A percentile compares a stretch with the other conserved stretches of the same genome.
Evolutionary conservation across 2,329 filamentous ascomycete genomes (phyloP).

Genomic region (Cryphonectria nitschkei): DNA sequence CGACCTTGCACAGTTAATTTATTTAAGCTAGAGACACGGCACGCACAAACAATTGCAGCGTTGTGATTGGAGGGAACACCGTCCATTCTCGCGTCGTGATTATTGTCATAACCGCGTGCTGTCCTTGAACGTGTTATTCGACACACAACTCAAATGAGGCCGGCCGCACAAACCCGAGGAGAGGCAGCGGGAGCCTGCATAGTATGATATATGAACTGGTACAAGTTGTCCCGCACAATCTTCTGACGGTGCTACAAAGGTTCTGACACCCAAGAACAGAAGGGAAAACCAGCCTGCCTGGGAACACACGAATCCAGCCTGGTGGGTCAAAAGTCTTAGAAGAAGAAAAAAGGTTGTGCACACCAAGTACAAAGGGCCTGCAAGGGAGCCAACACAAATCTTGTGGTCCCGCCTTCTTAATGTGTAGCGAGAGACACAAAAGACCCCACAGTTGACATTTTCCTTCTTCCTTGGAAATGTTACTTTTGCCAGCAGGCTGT

Average conservation of each 20-base stretch:
- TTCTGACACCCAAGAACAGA: background rate
- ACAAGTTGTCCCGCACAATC: background rate
- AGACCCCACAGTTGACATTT: background rate
- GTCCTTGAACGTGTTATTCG: background rate
- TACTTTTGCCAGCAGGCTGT: background rate
- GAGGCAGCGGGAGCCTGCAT: background rate
- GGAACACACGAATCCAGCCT: background rate
- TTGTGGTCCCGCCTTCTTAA: background rate
- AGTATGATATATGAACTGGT: background rate
- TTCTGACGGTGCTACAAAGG: background rate
- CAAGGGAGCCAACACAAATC: background rate
- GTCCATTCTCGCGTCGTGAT: background rate
- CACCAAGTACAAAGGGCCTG: background rate
- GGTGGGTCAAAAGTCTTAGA: background rate
- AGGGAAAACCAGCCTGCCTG: background rate
- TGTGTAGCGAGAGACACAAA: background rate
- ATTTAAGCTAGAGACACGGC: background rate
- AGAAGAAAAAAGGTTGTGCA: background rate
- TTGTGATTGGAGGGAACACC: background rate
- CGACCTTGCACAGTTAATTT: background rate
- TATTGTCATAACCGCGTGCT: background rate
- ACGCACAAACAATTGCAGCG: background rate
- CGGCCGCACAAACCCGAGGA: background rate
- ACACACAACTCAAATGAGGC: background rate
- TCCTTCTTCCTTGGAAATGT: background rate